Evolutionary conservation across 2,329 filamentous ascomycete genomes (phyloP), one percentile per base, ranked within the genome.

Genomic region (Pseudogymnoascus pannorum): DNA sequence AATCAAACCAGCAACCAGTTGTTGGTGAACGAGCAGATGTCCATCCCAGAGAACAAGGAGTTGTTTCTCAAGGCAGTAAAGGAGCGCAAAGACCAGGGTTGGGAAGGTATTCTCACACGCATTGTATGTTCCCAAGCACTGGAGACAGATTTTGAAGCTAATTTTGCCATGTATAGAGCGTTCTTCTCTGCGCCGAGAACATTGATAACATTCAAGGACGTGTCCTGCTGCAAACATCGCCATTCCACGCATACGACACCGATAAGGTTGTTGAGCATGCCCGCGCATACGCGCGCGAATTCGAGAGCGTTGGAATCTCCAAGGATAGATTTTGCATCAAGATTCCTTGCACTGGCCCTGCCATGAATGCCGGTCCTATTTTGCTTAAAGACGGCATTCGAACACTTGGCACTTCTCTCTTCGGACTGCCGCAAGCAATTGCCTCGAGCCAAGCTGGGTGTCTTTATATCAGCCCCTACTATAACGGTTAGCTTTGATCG

Each of bases 1-100:
- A 78, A 81, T 64, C 76, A 79, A 69, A 81, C 78, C 3, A 79
- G 76, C 69, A 81, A 81, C 66, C 78, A 81, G 66, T 71, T 77
- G 4, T 77, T 74, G 72, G 78, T 80, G 26, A 77, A 80, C 60
- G 73, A 76, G 26, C 76, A 80, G 63, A 74, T 81, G 63, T 72
- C 72, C 24, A 68, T 76, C 59, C 72, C 72, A 16, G 76, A 75
- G 60, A 81, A 80, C 66, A 71, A 69, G 18, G 73, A 77, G 0
- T 66, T 79, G 33, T 74, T 81, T 38, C 66, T 67, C 4, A 68
- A 77, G 59, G 74, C 74, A 0, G 74, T 76, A 1, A 73, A 73
- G 38, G 77, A 80, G 62, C 73, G 78, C 54, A 77, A 77, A 64
- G 70, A 75, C 26, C 63, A 77, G 62, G 77, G 76, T 20, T 80